These are phyloP conservation scores for Fusarium continuum DNA, from an alignment of 2,329 filamentous ascomycete genomes.

Conservation along the genomic window DNA sequence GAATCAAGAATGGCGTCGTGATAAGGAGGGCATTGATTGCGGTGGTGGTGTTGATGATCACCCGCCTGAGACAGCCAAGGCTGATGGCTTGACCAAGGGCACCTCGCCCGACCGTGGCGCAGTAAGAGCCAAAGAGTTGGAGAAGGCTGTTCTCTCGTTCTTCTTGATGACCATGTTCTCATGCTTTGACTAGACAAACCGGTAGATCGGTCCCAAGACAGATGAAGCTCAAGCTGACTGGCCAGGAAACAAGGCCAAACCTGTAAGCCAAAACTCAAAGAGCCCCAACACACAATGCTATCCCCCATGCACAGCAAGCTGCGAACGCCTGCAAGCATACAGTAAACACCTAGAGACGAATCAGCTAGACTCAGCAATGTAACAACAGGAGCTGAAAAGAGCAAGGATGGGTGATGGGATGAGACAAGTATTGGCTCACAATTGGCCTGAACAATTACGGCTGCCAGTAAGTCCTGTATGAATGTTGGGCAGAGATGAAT, in stretches of 20 bases:
- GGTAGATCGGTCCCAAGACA: conserved; percentile 16
- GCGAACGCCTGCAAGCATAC: conserved; percentile 26
- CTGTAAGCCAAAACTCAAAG: conserved; percentile 24
- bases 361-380: conserved; percentile 3
- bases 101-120: conserved; percentile 30
- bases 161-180: conserved; percentile 14
- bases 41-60: conserved; percentile 40
- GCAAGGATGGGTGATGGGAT: conserved; percentile 21
- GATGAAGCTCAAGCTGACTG: conserved; percentile 2
- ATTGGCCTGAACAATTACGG: conserved; percentile 20
- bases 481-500: conserved; percentile 13
- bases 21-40: conserved; percentile 32
- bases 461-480: conserved; percentile 18
- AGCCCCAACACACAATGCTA: not conserved
- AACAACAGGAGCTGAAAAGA: conserved; percentile 11
- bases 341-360: conserved; percentile 1
- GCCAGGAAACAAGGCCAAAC: not conserved
- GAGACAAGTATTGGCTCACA: conserved; percentile 1
- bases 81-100: conserved; percentile 26
- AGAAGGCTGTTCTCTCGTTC: not conserved
- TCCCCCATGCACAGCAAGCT: conserved; percentile 16
- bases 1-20: conserved; percentile 33
- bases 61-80: conserved; percentile 42
- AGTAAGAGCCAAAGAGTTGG: conserved; percentile 14
- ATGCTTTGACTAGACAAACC: conserved; percentile 6